These are phyloP conservation scores for Plasmodium gaboni DNA, from an alignment of 169 alveolate species.

Conservation along the genomic window DNA sequence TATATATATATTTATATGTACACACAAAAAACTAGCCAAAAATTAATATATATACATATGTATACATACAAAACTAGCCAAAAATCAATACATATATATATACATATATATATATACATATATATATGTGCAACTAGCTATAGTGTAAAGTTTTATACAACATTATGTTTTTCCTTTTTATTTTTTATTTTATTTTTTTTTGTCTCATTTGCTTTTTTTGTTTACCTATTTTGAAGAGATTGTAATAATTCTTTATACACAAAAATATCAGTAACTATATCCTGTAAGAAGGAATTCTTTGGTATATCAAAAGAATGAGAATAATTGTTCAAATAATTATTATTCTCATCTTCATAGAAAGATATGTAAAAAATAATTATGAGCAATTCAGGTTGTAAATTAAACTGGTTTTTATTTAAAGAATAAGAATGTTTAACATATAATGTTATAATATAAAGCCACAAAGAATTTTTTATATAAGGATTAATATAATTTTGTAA, in stretches of 20 bases:
- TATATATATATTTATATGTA: too few relatives aligned
- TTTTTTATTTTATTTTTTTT: too few relatives aligned
- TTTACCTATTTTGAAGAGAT: constrained; percentile 25
- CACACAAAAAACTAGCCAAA: too few relatives aligned
- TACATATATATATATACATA: background rate
- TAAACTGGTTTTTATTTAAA: background rate
- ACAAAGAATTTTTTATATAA: constrained; percentile 43
- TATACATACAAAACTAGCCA: too few relatives aligned
- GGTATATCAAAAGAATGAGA: constrained; percentile 20
- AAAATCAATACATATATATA: too few relatives aligned
- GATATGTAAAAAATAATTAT: constrained; percentile 59
- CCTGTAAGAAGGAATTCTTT: background rate
- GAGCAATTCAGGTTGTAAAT: constrained; percentile 34
- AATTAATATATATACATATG: too few relatives aligned
- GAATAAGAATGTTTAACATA: constrained; percentile 33
- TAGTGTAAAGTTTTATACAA: background rate
- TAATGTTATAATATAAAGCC: constrained; percentile 51
- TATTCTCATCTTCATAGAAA: constrained; percentile 16
- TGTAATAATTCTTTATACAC: constrained; percentile 42
- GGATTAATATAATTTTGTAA: constrained; percentile 43
- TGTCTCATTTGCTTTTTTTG: background rate
- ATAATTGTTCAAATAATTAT: constrained; percentile 34
- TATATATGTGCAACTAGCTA: background rate
- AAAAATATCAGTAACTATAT: constrained; percentile 30
- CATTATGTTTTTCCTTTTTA: too few relatives aligned